Conservation (phyloP, 495 filamentous ascomycete species). For the Penicillium subrubescens region DNA sequence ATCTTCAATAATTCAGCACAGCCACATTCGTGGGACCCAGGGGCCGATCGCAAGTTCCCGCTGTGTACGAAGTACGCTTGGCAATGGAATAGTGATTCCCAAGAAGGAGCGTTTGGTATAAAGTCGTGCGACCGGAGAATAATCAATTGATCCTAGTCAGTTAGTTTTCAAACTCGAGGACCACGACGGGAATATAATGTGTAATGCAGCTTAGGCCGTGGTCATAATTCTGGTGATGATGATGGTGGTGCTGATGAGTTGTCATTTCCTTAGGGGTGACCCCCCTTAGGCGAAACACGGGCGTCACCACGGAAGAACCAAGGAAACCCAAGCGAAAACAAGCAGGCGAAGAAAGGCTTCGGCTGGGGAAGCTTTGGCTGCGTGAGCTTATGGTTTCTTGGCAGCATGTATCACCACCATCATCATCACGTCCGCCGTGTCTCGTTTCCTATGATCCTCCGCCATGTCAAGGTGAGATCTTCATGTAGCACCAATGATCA, state of each 20-base stretch:
- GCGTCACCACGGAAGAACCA: not conserved
- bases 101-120: not conserved
- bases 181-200: not conserved
- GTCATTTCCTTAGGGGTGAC: not conserved
- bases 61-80: not conserved
- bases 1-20: constrained; percentile 8
- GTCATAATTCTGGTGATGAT: not conserved
- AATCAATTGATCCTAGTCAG: not conserved
- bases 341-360: not conserved
- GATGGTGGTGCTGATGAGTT: not conserved
- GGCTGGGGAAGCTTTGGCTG: not conserved
- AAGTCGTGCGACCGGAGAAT: not conserved
- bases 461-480: not conserved
- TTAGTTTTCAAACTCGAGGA: constrained; percentile 2
- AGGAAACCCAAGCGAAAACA: constrained; percentile 1
- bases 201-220: not conserved
- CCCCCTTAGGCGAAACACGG: not conserved
- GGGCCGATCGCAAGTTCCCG: not conserved
- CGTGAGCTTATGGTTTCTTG: not conserved
- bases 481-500: not conserved
- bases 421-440: not conserved
- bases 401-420: not conserved
- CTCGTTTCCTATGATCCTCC: not conserved
- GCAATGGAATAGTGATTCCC: not conserved
- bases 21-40: constrained; percentile 4